Base-by-base conservation (phyloP, 2,329 filamentous ascomycete species). In the Fusarium kyushuense region DNA sequence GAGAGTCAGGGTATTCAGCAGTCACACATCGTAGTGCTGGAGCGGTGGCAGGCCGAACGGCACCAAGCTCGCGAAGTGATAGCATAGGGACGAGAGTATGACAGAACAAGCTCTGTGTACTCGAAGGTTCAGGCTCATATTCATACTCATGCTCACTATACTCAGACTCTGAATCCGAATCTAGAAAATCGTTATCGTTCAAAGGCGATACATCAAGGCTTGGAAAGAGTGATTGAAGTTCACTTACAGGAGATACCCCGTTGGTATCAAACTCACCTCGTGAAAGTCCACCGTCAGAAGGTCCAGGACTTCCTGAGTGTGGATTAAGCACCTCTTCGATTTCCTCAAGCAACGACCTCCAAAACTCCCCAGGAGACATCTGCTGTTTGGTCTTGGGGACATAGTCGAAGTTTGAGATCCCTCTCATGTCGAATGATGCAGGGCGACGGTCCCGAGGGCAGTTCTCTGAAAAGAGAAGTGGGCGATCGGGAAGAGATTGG, bases 391-490 rank as follows among this genome's bases (percentile, higher is more conserved):
- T 6, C 9, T 27, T 19, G 12, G 27, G 27, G 25, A 19, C 25
- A 7, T 17, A 25, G 6, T 14, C 6, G 42, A 30, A 19, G 27
- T 45, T 45, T 16, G 25, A 45, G 5, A 30, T 14, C 4, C 3
- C 7, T n/a, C 25, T 8, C 23, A 51, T 19, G 9, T 63, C 21
- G 6, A 69, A 19, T 3, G 30, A 12, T 14, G 35, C 2, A 6
- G 66, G 66, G 4, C 46, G 40, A 16, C 36, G 47, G 4, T 29
- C 11, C 4, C 66, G 61, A 25, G 17, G 42, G 4, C 45, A 35
- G 12, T 69, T 41, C 17, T 69, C 57, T 2, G 53, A 55, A 33
- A 69, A 69, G 25, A 30, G 32, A 0, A 41, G 30, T 2, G 57
- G 33, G 10, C 4, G 38, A 11, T 29, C 33, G 21, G 35, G 16